Conservation (phyloP, 768 basidiomycete genomes). For the Phanerochaete carnosa region DNA sequence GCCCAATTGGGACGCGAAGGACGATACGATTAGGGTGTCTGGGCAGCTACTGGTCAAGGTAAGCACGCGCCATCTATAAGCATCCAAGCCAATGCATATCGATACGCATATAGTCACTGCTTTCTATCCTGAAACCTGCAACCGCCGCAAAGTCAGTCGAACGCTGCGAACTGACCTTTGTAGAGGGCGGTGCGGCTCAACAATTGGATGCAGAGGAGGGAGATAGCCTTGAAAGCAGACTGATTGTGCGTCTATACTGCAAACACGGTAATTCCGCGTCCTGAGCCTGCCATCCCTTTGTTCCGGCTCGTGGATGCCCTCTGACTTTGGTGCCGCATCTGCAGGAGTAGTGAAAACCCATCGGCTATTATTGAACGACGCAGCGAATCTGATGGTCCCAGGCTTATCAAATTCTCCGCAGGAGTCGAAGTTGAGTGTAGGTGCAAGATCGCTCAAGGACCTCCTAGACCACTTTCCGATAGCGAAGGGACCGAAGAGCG, state of each 20-base stretch:
- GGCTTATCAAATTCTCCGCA: conserved; percentile 52
- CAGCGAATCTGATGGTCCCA: conserved; percentile 61
- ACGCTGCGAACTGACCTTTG: conserved; percentile 68
- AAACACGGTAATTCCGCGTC: conserved; percentile 62
- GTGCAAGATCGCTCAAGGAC: conserved; percentile 69
- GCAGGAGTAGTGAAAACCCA: conserved; percentile 83
- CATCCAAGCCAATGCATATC: conserved; percentile 2
- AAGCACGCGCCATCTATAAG: conserved; percentile 9
- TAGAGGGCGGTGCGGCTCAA: conserved; percentile 44
- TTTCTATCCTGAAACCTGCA: conserved; percentile 71
- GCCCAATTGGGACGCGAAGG: conserved; percentile 27
- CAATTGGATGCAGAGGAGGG: conserved; percentile 40
- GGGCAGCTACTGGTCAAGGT: conserved; percentile 76
- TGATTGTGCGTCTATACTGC: conserved; percentile 73
- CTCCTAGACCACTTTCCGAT: conserved; percentile 81
- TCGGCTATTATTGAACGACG: conserved; percentile 57
- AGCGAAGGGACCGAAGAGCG: conserved; percentile 57
- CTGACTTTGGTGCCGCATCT: conserved; percentile 33
- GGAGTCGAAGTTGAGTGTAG: conserved; percentile 68
- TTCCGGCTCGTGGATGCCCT: neutral
- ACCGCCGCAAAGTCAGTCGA: conserved; percentile 77
- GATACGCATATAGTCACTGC: conserved; percentile 42
- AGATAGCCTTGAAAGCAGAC: conserved; percentile 67
- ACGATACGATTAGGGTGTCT: conserved; percentile 42
- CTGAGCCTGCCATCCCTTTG: neutral